Evolutionary conservation across 306 rosid species (phyloP).

Genomic region (Chamaecrista fasciculata): DNA sequence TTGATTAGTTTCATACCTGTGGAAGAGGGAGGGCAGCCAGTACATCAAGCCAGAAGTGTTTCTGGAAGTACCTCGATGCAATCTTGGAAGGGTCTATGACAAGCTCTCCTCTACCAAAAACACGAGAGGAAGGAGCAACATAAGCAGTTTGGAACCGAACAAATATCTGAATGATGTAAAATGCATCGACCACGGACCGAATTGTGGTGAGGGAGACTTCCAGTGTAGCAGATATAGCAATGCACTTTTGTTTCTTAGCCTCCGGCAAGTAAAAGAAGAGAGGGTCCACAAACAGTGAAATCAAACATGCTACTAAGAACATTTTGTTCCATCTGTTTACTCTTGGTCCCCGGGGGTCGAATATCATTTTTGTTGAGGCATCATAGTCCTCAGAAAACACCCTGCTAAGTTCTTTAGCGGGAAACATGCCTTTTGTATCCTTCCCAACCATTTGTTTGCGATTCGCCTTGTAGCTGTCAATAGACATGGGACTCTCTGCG

Average conservation of each 20-base stretch:
- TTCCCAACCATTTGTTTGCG: slow-evolving; percentile 10
- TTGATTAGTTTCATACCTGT: slow-evolving; percentile 39
- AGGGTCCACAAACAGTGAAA: slow-evolving; percentile 63
- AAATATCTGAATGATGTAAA: slow-evolving; percentile 56
- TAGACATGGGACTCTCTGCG: slow-evolving; percentile 19
- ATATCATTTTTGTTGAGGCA: slow-evolving; percentile 37
- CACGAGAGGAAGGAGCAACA: slow-evolving; percentile 61
- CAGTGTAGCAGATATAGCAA: slow-evolving; percentile 36
- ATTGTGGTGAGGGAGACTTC: slow-evolving; percentile 50
- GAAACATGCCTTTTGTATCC: slow-evolving; percentile 23
- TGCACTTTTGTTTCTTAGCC: slow-evolving; percentile 44
- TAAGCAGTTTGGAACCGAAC: slow-evolving; percentile 59
- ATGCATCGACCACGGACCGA: slow-evolving; percentile 52
- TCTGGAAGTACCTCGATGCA: slow-evolving; percentile 48
- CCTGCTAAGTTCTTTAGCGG: slow-evolving; percentile 41
- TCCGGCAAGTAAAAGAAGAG: slow-evolving; percentile 55
- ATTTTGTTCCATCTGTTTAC: slow-evolving; percentile 53
- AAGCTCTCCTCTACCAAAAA: slow-evolving; percentile 71
- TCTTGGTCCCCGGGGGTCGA: slow-evolving; percentile 53
- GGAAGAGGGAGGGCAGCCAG: slow-evolving; percentile 64
- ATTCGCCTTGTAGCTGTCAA: slow-evolving; percentile 19
- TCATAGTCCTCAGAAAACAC: slow-evolving; percentile 72
- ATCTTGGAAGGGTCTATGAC: slow-evolving; percentile 52
- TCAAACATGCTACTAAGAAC: slow-evolving; percentile 55
- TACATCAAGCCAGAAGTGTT: slow-evolving; percentile 57